Percentiles rank a stretch among this genome's conserved stretches.
These are phyloP conservation scores for Arthrobotrys sinensis DNA, from an alignment of 2,329 filamentous ascomycete genomes.

Conservation along the genomic window DNA sequence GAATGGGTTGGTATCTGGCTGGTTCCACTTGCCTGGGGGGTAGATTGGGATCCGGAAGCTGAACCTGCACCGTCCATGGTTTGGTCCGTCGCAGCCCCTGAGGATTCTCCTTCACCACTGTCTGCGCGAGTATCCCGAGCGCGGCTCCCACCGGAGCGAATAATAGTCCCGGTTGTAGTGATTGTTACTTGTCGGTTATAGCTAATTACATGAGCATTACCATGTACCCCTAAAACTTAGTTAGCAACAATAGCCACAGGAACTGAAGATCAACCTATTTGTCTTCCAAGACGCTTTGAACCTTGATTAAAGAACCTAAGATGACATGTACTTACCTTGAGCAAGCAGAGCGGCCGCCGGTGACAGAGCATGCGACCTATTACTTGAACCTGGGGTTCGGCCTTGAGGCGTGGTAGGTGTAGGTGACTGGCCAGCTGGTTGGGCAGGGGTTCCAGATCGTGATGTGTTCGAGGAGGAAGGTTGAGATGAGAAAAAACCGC, in stretches of 20 bases:
- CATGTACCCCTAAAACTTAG: not conserved
- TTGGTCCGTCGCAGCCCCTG: not conserved
- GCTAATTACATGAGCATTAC: constrained; percentile 20
- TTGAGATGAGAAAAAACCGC: constrained; percentile 26
- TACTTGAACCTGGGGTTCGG: not conserved
- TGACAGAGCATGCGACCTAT: not conserved
- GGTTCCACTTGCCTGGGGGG: constrained; percentile 32
- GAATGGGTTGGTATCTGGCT: not conserved
- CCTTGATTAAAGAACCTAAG: too few species aligned
- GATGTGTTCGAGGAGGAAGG: constrained; percentile 12
- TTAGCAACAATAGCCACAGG: not conserved
- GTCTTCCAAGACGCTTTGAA: not conserved
- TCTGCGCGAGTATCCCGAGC: not conserved
- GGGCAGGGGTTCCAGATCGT: not conserved
- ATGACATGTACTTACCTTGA: not conserved
- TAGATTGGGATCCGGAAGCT: constrained; percentile 4
- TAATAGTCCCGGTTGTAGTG: constrained; percentile 32
- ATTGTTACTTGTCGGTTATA: constrained; percentile 44
- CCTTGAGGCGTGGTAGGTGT: constrained; percentile 1
- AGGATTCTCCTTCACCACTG: not conserved
- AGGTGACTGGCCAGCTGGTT: not conserved
- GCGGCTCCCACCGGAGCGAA: not conserved
- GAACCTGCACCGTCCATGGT: not conserved
- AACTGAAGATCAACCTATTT: not conserved
- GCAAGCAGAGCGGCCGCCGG: not conserved